These are phyloP conservation scores for Diaporthe eres DNA, from an alignment of 2,329 filamentous ascomycete species.

Conservation along the genomic window DNA sequence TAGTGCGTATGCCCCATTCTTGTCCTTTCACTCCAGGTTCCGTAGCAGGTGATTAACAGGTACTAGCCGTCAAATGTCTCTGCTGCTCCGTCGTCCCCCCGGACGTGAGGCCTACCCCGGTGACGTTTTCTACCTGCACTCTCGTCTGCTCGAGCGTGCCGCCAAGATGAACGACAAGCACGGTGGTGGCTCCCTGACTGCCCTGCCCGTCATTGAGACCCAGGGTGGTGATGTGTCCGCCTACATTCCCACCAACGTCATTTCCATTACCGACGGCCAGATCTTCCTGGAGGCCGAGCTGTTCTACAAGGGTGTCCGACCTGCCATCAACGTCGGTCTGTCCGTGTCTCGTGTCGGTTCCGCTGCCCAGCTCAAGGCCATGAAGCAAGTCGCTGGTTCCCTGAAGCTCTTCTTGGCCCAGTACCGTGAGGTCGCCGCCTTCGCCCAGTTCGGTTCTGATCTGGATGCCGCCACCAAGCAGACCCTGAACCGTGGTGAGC, in stretches of 20 bases:
- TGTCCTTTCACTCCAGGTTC: too few relatives aligned
- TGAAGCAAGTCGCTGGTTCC: conserved; percentile 99
- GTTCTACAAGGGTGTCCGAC: conserved; percentile 99
- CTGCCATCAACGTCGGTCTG: conserved; percentile 99
- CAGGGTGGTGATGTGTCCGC: conserved; percentile 99
- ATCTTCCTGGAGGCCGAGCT: conserved; percentile 99
- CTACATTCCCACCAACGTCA: conserved; percentile 99
- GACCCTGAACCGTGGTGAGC: conserved; percentile 97
- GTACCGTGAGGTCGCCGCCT: conserved; percentile 99
- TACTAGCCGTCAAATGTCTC: conserved; percentile 89
- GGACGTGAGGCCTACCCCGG: conserved; percentile 99
- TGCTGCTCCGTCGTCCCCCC: conserved; percentile 95
- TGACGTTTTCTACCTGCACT: conserved; percentile 99
- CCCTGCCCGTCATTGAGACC: conserved; percentile 98
- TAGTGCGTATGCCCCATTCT: conserved; percentile 60
- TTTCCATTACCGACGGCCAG: conserved; percentile 99
- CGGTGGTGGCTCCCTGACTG: conserved; percentile 96
- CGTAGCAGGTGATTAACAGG: too few relatives aligned
- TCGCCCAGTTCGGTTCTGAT: conserved; percentile 99
- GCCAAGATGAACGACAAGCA: conserved; percentile 99
- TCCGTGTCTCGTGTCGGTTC: conserved; percentile 99
- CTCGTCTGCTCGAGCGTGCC: conserved; percentile 98
- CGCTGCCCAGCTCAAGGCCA: conserved; percentile 99
- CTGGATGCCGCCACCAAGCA: conserved; percentile 99
- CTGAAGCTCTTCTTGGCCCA: conserved; percentile 99